Evolutionary conservation across 78 protist species (phyloP), one percentile per base, ranked within the genome.

Genomic region (Bodo saltans): DNA sequence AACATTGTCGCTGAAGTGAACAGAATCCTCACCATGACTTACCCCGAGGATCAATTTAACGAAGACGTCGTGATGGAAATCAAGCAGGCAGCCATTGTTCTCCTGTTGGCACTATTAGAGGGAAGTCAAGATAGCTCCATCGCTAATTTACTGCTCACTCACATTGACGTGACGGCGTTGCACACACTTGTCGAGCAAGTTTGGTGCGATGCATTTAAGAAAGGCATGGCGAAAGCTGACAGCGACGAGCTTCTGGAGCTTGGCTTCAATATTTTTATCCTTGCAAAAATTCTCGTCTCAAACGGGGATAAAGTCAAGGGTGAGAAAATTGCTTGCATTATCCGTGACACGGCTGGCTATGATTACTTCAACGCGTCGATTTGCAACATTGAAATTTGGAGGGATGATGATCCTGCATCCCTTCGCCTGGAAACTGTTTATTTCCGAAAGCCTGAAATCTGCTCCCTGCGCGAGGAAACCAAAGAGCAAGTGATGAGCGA

Each of bases 391-490:
- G 81, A 76, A 67, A 39, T 76, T 1, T 67, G 68, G 29, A 4
- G 81, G 26, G 81, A 76, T 27, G 67, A 47, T 17, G 60, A 47
- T 17, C 60, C 60, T 8, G 8, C 60, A 8, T 47, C 17, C 17
- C 8, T 67, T 1, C 12, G 28, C 37, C 68, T 81, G 33, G 85
- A 81, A 42, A 23, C 60, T 32, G 78, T 81, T 4, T 81, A 69
- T 35, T 81, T 81, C 73, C 33, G 85, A 29, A 81, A 32, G 33
- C 85, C 85, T 26, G 85, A 81, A 26, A 81, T 81, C 68, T 69
- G 85, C 68, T 1, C 12, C 11, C 68, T 81, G 53, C 29, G 41
- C 37, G 70, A 11, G 4, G 12, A 78, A 29, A 81, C 85, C 27
- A 69, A n/a, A n/a, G 35, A 40, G 81, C 53, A 76, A 25, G 81